phyloP scores from a whole-genome alignment of 495 filamentous ascomycete genomes.

The Terfezia claveryi region DNA sequence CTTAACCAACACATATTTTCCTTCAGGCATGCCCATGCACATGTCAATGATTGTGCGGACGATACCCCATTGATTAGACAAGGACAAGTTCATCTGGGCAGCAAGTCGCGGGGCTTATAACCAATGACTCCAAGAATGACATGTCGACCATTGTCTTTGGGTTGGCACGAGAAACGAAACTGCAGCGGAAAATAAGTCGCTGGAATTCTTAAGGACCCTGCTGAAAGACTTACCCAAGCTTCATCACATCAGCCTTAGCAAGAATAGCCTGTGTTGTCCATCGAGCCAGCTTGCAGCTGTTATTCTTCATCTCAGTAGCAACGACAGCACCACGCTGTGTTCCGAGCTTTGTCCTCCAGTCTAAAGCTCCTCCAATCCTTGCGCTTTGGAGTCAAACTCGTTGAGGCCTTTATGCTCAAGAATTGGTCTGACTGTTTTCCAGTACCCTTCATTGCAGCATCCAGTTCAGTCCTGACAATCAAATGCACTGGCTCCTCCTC shows the following conservation, averaged over 20 bases:
- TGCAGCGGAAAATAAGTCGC: constrained; percentile 13
- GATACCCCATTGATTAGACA: constrained; percentile 96
- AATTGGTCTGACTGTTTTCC: constrained; percentile 73
- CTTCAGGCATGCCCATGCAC: constrained; percentile 47
- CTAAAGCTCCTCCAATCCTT: constrained; percentile 77
- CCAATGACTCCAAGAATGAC: constrained; percentile 87
- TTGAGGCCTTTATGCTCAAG: constrained; percentile 89
- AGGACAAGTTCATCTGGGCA: constrained; percentile 87
- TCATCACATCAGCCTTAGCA: constrained; percentile 89
- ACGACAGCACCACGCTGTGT: constrained; percentile 88
- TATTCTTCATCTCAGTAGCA: constrained; percentile 99
- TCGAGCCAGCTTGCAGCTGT: constrained; percentile 86
- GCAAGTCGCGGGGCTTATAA: constrained; percentile 93
- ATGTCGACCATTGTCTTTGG: constrained; percentile 70
- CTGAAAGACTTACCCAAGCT: constrained; percentile 49
- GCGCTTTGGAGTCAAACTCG: constrained; percentile 95
- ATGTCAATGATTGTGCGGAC: constrained; percentile 94
- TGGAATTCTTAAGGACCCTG: constrained; percentile 7
- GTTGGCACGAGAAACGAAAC: constrained; percentile 82
- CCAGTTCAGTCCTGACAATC: constrained; percentile 86
- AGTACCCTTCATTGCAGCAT: constrained; percentile 84
- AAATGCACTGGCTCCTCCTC: constrained; percentile 81
- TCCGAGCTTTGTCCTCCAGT: constrained; percentile 86
- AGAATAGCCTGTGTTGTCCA: constrained; percentile 94
- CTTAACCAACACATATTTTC: constrained; percentile 48